phyloP scores from a whole-genome alignment of 768 basidiomycete genomes.

The Erythrobasidium yunnanense region DNA sequence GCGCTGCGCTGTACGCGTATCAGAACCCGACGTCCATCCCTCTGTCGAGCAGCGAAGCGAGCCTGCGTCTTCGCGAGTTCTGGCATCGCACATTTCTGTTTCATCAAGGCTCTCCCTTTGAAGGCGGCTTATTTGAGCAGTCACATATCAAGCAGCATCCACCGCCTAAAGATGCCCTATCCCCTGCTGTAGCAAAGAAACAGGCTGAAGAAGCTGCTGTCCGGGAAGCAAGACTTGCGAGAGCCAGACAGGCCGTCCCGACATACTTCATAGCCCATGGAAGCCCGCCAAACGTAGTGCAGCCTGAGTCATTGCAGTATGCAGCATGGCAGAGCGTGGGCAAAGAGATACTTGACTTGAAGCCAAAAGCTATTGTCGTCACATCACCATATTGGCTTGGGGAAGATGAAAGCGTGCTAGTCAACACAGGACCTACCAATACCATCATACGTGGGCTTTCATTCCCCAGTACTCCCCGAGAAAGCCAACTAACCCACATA shows the following conservation, averaged over 20 bases:
- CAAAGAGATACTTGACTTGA: background rate
- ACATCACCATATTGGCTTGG: constrained; percentile 17
- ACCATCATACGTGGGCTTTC: background rate
- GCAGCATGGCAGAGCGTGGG: constrained; percentile 2
- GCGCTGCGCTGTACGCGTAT: background rate
- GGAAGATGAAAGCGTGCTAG: background rate
- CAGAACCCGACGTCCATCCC: constrained; percentile 12
- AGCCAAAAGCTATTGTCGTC: constrained; percentile 21
- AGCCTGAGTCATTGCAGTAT: constrained; percentile 6
- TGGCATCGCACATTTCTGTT: constrained; percentile 22
- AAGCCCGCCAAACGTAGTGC: background rate
- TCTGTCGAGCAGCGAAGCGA: constrained; percentile 3
- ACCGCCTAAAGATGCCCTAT: constrained; percentile 21
- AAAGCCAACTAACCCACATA: background rate
- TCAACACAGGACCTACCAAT: constrained; percentile 5
- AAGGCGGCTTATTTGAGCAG: background rate
- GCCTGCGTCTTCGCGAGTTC: constrained; percentile 10
- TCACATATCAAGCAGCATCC: constrained; percentile 20
- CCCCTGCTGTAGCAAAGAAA: constrained; percentile 1
- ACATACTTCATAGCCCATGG: constrained; percentile 18
- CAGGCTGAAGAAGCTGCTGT: background rate
- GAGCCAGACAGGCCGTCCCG: background rate
- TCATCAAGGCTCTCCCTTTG: constrained; percentile 13
- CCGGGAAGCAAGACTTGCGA: background rate
- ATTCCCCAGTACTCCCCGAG: background rate